These are phyloP conservation scores for Nidularia pulvinata DNA, from an alignment of 768 basidiomycete species.

Conservation along the genomic window DNA sequence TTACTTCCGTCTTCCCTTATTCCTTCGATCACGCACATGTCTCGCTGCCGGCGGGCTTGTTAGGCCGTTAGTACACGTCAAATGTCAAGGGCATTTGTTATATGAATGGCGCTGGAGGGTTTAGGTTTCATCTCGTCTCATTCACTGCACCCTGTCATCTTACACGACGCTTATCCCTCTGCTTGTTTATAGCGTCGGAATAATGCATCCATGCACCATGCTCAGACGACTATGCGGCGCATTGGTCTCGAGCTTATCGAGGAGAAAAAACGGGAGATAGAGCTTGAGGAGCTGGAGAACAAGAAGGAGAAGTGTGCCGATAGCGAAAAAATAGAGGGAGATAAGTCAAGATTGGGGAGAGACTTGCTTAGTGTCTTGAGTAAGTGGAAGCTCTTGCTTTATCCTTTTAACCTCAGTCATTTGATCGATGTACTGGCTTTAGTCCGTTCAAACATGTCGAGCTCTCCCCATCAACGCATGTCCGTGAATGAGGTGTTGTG, in stretches of 20 bases:
- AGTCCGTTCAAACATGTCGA: conserved; percentile 62
- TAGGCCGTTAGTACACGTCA: neutral
- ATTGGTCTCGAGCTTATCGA: conserved; percentile 55
- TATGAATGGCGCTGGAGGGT: no score
- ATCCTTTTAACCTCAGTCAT: neutral
- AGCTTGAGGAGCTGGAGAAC: conserved; percentile 15
- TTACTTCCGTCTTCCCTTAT: neutral
- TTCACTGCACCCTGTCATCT: no score
- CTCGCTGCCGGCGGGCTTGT: neutral
- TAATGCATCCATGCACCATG: conserved; percentile 37
- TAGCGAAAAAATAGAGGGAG: conserved; percentile 21
- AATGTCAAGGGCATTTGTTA: neutral
- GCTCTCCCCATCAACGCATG: conserved; percentile 45
- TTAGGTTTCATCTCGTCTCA: no score
- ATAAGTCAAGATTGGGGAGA: conserved; percentile 31
- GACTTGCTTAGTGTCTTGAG: conserved; percentile 59
- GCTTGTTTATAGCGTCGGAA: conserved; percentile 37
- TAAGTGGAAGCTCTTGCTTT: conserved; percentile 20
- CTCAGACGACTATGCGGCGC: conserved; percentile 43
- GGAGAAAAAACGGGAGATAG: conserved; percentile 40
- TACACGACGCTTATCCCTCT: no score
- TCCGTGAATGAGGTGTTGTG: conserved; percentile 55
- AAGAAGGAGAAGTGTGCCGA: neutral
- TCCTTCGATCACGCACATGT: neutral
- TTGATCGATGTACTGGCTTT: conserved; percentile 5